Base-by-base conservation (phyloP, 2,329 filamentous ascomycete genomes). In the Whalleya microplaca region DNA sequence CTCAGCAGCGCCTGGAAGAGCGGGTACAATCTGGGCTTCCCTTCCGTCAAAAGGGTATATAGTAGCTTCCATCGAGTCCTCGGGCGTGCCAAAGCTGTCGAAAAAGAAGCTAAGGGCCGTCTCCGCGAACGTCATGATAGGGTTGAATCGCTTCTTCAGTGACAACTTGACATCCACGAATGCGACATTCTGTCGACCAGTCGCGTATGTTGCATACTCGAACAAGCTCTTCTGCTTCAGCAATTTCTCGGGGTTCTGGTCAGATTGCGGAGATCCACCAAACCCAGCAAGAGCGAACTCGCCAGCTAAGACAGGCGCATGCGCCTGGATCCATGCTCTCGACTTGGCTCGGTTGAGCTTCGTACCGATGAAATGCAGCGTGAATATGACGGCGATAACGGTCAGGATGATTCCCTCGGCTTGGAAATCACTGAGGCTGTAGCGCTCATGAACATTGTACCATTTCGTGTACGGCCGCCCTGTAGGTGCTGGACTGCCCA, bases 391-490 rank as follows among this genome's bases (percentile, higher is more conserved):
- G 51, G 87, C 70, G 66, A 97, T 85, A 69, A 92, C 80, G 32
- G 84, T 83, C 58, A 97, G 78, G 68, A 99, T 90, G 72, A 92
- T 78, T 57, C 90, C 89, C 78, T 99, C 95, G 68, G 88, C 84
- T 76, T 87, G 87, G 82, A 99, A 99, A 74, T 99, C 95, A 69
- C 82, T 83, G 58, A 88, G 78, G 21, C 87, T 87, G 69, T 93
- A 87, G 70, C 95, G 92, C 83, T 98, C 93, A 83, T 96, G 95
- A 59, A 98, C 81, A 54, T 92, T 92, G 79, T 98, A 99, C 95
- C 95, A 99, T 80, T 91, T 92, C 49, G 92, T 96, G 75, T 89
- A 97, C 14, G 91, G 90, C 21, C 80, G 78, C 43, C 72, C 75
- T 44, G 81, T 80, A 45, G 76, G 73, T 44, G 78, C 79, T 58